Base-by-base conservation (phyloP, 2,329 filamentous ascomycete genomes). In the Corynespora cassiicola region DNA sequence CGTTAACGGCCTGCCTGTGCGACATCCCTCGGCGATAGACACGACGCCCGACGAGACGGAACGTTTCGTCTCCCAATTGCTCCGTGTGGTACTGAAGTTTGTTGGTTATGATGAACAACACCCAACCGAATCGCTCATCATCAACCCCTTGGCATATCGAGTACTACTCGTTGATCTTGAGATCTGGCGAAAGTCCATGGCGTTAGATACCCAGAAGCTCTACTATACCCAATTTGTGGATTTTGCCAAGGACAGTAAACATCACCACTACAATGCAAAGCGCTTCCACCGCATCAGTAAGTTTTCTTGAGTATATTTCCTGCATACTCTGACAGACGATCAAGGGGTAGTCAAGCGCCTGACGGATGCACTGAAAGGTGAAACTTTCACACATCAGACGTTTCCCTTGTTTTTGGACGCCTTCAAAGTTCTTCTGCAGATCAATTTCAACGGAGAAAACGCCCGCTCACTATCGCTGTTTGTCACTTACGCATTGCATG, bases 121-220 rank as follows among this genome's bases (percentile, higher is more conserved):
- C 21, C 88, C 90, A 1, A 82, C 90, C 41, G 86, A 92, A 41
- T 96, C 92, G 1, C 88, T 96, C 56, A 95, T 99, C 62, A 88
- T 95, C 53, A 99, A 99, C 56, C 92, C 94, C 0, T 78, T 99
- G 46, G 94, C 92, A 4, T 99, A 97, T 68, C 85, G 94, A 29
- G 86, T 96, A 21, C 76, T 99, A 12, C 77, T 99, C 18, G 88
- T 97, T 36, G 94, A 99, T 67, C 82, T 95, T 51, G 92, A 96
- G 57, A 87, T 92, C 14, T 99, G 94, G 94, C 82, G 92, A 50
- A 85, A 83, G 67, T 60, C 64, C 9, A 88, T 87, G 15, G 85
- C 88, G 21, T 65, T 82, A 5, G 78, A 84, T 12, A 88, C 91
- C 0, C 90, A 96, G 60, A 85, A 87, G 55, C 75, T 96, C 16